Conservation (phyloP, 768 basidiomycete genomes). For the Hygrophorus pudorinus region DNA sequence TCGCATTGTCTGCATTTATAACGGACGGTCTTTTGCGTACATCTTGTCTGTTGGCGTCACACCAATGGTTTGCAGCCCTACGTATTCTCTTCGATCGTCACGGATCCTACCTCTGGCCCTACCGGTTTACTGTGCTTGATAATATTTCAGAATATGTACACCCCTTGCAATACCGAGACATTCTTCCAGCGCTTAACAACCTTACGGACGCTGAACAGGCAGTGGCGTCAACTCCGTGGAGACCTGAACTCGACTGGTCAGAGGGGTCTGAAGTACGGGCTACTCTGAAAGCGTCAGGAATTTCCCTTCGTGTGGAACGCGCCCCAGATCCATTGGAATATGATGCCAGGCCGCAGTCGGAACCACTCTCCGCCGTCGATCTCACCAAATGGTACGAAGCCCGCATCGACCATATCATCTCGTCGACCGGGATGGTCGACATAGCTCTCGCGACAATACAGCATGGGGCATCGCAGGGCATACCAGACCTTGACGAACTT, state of each 20-base stretch:
- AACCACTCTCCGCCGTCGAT: slow-evolving; percentile 35
- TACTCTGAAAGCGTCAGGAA: slow-evolving; percentile 22
- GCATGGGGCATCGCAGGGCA: slow-evolving; percentile 73
- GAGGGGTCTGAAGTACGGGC: slow-evolving; percentile 36
- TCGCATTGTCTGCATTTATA: slow-evolving; percentile 61
- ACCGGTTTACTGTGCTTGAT: slow-evolving; percentile 60
- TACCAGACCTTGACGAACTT: slow-evolving; percentile 70
- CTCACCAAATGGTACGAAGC: slow-evolving; percentile 68
- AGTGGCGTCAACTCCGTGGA: slow-evolving; percentile 31
- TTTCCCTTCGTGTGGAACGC: slow-evolving; percentile 4
- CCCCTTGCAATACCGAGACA: slow-evolving; percentile 47
- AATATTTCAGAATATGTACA: slow-evolving; percentile 65
- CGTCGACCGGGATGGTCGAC: slow-evolving; percentile 66
- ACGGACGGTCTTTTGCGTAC: slow-evolving; percentile 41
- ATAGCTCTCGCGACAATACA: slow-evolving; percentile 72
- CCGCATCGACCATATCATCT: slow-evolving; percentile 54
- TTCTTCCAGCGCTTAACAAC: slow-evolving; percentile 56
- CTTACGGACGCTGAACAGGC: slow-evolving; percentile 33
- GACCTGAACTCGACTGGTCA: slow-evolving; percentile 47
- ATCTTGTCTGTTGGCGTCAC: slow-evolving; percentile 59
- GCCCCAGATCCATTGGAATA: slow-evolving; percentile 2
- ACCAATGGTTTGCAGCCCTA: slow-evolving; percentile 48
- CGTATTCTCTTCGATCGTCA: slow-evolving; percentile 50
- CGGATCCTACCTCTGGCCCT: slow-evolving; percentile 48
- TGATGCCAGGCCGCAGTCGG: slow-evolving; percentile 9